Conservation (phyloP, 1,284 basidiomycete genomes). For the Ceratobasidium sp. region DNA sequence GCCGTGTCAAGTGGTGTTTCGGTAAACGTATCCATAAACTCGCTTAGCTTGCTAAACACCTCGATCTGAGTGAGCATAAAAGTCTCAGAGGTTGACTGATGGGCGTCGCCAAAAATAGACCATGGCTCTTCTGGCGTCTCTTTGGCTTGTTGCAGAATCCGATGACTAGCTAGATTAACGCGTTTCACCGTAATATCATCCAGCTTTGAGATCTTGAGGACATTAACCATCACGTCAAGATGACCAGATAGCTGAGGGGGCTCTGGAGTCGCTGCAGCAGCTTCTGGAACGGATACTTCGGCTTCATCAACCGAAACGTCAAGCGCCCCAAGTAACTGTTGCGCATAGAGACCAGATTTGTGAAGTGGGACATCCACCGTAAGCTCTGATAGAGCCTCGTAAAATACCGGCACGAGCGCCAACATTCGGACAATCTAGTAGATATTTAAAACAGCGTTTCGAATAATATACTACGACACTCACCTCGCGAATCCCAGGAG, state of each 20-base stretch:
- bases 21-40: constrained; percentile 13
- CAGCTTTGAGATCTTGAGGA: neutral
- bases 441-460: constrained; percentile 8
- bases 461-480: constrained; percentile 47
- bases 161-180: constrained; percentile 17
- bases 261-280: constrained; percentile 18
- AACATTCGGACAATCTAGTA: constrained; percentile 75
- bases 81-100: constrained; percentile 13
- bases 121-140: constrained; percentile 25
- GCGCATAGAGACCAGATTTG: constrained; percentile 37
- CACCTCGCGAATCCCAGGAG: constrained; percentile 75
- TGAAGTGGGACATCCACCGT: constrained; percentile 39
- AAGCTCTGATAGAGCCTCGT: constrained; percentile 35
- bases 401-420: constrained; percentile 62
- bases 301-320: constrained; percentile 15
- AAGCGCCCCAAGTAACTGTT: constrained; percentile 38
- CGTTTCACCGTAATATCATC: constrained; percentile 32
- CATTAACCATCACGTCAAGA: constrained; percentile 7
- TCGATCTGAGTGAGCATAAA: constrained; percentile 30
- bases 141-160: constrained; percentile 14
- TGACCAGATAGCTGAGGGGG: constrained; percentile 37
- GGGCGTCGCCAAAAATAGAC: constrained; percentile 18
- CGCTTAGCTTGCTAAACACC: constrained; percentile 4
- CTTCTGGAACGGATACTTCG: constrained; percentile 16
- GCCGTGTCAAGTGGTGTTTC: neutral